These are phyloP conservation scores for Serpula lacrymans DNA, from an alignment of 768 basidiomycete genomes.

Conservation along the genomic window DNA sequence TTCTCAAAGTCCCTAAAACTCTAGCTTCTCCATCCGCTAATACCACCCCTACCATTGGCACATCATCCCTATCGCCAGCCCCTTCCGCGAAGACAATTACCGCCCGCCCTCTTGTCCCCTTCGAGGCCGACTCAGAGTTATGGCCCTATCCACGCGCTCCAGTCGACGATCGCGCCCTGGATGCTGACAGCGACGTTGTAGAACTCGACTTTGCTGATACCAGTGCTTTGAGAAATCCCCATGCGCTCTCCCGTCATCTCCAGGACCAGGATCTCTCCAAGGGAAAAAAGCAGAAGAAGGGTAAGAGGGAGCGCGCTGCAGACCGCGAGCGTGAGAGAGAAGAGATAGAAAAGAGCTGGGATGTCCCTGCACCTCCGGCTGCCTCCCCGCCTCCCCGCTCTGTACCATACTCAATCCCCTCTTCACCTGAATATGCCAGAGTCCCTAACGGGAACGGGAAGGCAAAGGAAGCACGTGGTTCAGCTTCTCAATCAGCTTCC, in stretches of 20 bases:
- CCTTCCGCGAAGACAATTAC: constrained; percentile 18
- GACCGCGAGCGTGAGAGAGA: constrained; percentile 37
- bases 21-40: constrained; percentile 6
- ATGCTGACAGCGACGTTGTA: constrained; percentile 58
- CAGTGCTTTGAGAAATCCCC: constrained; percentile 66
- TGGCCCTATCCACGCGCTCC: constrained; percentile 65
- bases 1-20: constrained; percentile 3
- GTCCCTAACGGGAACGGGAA: constrained; percentile 23
- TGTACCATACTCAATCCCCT: too few species aligned
- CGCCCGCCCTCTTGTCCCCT: constrained; percentile 51
- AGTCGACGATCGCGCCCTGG: constrained; percentile 31
- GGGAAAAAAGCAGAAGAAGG: constrained; percentile 18
- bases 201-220: constrained; percentile 77
- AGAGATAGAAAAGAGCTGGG: constrained; percentile 63
- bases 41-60: constrained; percentile 8
- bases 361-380: constrained; percentile 37
- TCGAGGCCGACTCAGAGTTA: constrained; percentile 60
- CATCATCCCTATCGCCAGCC: constrained; percentile 7
- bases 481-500: constrained; percentile 6
- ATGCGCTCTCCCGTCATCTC: constrained; percentile 40
- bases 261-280: constrained; percentile 22
- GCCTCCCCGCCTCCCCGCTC: constrained; percentile 20
- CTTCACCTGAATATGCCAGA: constrained; percentile 29
- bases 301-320: constrained; percentile 35
- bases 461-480: constrained; percentile 10